Percentiles rank a stretch among this genome's conserved stretches.
Evolutionary conservation across 192 early-diverging fungal genomes (phyloP).

Genomic region (Linnemannia schmuckeri): DNA sequence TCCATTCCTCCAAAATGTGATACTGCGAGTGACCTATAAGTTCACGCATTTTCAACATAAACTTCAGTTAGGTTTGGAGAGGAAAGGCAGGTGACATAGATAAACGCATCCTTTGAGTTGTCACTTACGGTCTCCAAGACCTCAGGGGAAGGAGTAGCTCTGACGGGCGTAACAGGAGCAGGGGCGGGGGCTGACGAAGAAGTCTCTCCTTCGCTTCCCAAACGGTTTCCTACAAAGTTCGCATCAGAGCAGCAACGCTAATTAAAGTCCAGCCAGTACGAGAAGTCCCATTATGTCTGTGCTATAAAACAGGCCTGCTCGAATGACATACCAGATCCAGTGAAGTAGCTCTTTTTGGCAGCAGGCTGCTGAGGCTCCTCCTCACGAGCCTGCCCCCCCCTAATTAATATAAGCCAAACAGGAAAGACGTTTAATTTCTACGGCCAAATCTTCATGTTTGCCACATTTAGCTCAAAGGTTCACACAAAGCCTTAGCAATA

Average conservation of each 20-base stretch:
- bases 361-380: constrained; percentile 42
- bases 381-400: constrained; percentile 37
- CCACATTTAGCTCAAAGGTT: not conserved
- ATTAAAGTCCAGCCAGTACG: not conserved
- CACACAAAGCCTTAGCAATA: not conserved
- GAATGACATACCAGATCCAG: constrained; percentile 42
- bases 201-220: constrained; percentile 68
- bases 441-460: not conserved
- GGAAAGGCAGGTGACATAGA: constrained; percentile 6
- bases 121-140: constrained; percentile 34
- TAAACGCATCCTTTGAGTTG: not conserved
- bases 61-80: not conserved
- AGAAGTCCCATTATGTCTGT: not conserved
- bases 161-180: constrained; percentile 19
- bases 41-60: not conserved
- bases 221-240: constrained; percentile 49
- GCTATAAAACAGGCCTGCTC: not conserved
- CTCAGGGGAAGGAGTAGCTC: constrained; percentile 34
- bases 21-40: constrained; percentile 71
- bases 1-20: constrained; percentile 97
- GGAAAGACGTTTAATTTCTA: not conserved
- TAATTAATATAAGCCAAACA: not conserved
- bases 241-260: not conserved
- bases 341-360: constrained; percentile 38
- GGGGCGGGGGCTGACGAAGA: constrained; percentile 30